Percentiles rank a stretch among this genome's conserved stretches.
Evolutionary conservation across 2,329 filamentous ascomycete genomes (phyloP).

Genomic region (Teratosphaeria gauchensis): DNA sequence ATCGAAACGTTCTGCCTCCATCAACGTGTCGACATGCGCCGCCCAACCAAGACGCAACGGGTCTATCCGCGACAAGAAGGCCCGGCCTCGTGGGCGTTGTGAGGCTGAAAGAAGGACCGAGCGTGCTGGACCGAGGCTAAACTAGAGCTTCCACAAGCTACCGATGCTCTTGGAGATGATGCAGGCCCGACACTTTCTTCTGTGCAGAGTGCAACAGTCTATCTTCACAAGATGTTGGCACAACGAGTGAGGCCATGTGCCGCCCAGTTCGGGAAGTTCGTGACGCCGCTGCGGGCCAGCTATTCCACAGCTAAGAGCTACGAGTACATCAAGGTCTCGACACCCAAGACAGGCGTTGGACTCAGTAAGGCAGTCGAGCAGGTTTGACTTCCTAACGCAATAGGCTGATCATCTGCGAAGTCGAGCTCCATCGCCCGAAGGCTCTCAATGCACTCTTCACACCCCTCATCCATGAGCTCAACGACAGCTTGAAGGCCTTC

Average conservation of each 20-base stretch:
- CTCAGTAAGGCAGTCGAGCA: conserved; percentile 51
- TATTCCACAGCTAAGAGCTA: conserved; percentile 48
- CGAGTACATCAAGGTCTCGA: conserved; percentile 73
- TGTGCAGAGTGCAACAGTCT: background rate
- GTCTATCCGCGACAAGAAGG: background rate
- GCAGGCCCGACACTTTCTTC: background rate
- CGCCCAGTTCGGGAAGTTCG: conserved; percentile 49
- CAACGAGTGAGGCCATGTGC: conserved; percentile 47
- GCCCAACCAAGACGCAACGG: background rate
- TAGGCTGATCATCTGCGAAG: conserved; percentile 39
- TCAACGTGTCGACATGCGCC: background rate
- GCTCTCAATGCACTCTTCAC: conserved; percentile 89
- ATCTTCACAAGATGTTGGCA: conserved; percentile 16
- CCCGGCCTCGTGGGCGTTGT: background rate
- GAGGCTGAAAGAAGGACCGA: background rate
- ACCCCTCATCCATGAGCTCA: conserved; percentile 83
- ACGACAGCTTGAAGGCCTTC: conserved; percentile 62
- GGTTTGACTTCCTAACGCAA: background rate
- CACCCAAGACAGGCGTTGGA: conserved; percentile 79
- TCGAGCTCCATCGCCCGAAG: conserved; percentile 88
- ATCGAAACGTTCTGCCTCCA: background rate
- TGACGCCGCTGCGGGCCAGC: conserved; percentile 45
- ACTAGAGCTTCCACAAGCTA: background rate
- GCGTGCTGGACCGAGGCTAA: background rate
- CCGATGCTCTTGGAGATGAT: background rate